Evolutionary conservation across 2,329 filamentous ascomycete genomes (phyloP).

Genomic region (Lizonia empirigonia): DNA sequence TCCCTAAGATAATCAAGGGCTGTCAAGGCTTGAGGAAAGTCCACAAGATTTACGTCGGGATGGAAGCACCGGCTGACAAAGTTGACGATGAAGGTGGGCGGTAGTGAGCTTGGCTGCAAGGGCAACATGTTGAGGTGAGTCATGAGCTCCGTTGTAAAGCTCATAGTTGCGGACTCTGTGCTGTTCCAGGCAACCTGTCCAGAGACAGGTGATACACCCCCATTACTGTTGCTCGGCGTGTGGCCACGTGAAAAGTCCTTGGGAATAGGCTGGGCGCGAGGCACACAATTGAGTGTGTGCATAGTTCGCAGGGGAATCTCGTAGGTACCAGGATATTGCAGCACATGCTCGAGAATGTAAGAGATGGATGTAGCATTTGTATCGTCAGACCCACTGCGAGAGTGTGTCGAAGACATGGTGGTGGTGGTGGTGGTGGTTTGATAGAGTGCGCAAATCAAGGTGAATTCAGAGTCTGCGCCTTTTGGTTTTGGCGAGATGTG

Average conservation of each 20-base stretch:
- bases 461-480: conserved; percentile 11
- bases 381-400: conserved; percentile 48
- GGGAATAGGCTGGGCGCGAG: conserved; percentile 52
- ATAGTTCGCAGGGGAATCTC: conserved; percentile 71
- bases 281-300: conserved; percentile 68
- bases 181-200: conserved; percentile 42
- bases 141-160: conserved; percentile 59
- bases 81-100: conserved; percentile 65
- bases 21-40: conserved; percentile 69
- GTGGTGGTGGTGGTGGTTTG: conserved; percentile 8
- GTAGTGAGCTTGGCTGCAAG: conserved; percentile 65
- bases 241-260: conserved; percentile 36
- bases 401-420: conserved; percentile 43
- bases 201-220: conserved; percentile 45
- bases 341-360: conserved; percentile 53
- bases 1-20: conserved; percentile 70
- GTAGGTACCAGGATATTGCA: conserved; percentile 66
- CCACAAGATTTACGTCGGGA: conserved; percentile 61
- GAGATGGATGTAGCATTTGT: conserved; percentile 38
- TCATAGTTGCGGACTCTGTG: conserved; percentile 48
- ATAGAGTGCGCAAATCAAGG: background rate
- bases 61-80: conserved; percentile 67
- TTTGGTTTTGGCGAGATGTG: conserved; percentile 16
- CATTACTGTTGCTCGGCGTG: conserved; percentile 44
- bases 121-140: conserved; percentile 63